These are phyloP conservation scores for Crithidia acanthocephali DNA, from an alignment of 208 protist species.

Conservation along the genomic window DNA sequence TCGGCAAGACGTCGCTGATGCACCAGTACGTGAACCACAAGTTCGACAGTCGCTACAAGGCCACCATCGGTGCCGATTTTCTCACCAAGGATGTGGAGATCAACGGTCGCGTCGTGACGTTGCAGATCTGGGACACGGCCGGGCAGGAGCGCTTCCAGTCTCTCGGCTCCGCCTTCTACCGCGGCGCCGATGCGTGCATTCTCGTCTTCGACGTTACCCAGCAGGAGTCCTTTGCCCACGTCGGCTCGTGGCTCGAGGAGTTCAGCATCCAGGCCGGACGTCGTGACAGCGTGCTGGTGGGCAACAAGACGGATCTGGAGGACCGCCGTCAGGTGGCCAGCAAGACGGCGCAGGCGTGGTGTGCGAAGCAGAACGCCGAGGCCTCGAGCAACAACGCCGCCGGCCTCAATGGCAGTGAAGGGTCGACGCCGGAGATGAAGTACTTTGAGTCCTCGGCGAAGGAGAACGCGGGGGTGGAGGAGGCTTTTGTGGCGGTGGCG, in stretches of 20 bases:
- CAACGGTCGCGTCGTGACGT: conserved; percentile 96
- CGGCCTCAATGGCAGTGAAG: conserved; percentile 12
- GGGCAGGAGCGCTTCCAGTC: conserved; percentile 99
- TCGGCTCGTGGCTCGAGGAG: conserved; percentile 98
- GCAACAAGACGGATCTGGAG: conserved; percentile 99
- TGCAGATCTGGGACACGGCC: conserved; percentile 96
- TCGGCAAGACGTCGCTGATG: conserved; percentile 94
- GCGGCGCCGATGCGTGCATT: conserved; percentile 98
- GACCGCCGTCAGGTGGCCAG: conserved; percentile 92
- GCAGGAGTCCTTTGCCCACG: conserved; percentile 85
- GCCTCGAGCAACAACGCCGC: conserved; percentile 33
- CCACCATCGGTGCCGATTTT: conserved; percentile 99
- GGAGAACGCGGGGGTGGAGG: conserved; percentile 98
- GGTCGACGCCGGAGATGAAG: conserved; percentile 78
- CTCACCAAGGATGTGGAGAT: conserved; percentile 98
- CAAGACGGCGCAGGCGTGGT: conserved; percentile 97
- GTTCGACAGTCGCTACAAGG: conserved; percentile 98
- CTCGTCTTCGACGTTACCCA: conserved; percentile 92
- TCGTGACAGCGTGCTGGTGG: conserved; percentile 98
- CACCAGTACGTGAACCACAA: conserved; percentile 92
- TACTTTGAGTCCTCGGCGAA: conserved; percentile 99
- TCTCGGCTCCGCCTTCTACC: conserved; percentile 99
- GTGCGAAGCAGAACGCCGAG: conserved; percentile 76
- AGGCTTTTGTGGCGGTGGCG: conserved; percentile 95
- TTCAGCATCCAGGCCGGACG: conserved; percentile 97